Evolutionary conservation across 108 stramenopile genomes (phyloP).

Genomic region (Chaetoceros tenuissimus): DNA sequence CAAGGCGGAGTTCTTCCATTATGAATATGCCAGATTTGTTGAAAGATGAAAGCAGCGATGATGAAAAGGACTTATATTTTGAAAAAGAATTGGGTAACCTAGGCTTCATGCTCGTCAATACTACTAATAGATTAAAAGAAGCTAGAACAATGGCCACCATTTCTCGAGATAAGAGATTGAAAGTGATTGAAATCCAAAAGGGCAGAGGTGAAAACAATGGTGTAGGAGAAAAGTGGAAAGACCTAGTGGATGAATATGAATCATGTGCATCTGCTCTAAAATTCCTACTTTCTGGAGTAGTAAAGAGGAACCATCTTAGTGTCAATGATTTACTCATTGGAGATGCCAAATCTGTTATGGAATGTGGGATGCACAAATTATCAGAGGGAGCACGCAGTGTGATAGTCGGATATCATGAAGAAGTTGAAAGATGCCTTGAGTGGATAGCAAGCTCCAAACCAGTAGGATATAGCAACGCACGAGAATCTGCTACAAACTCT

Average conservation of each 20-base stretch:
- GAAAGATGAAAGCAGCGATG: conserved; percentile 14
- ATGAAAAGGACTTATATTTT: conserved; percentile 22
- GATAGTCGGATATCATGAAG: conserved; percentile 58
- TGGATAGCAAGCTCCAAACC: conserved; percentile 43
- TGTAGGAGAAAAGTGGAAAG: neutral
- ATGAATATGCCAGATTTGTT: conserved; percentile 1
- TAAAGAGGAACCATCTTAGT: conserved; percentile 87
- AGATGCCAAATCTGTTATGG: conserved; percentile 65
- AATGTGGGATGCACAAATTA: conserved; percentile 53
- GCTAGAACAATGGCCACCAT: conserved; percentile 40
- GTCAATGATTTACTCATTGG: conserved; percentile 69
- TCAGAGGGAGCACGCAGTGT: conserved; percentile 46
- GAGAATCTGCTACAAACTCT: conserved; percentile 9
- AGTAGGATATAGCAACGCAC: neutral
- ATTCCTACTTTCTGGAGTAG: conserved; percentile 60
- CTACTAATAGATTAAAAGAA: conserved; percentile 47
- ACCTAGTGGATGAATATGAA: conserved; percentile 3
- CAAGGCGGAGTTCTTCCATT: neutral
- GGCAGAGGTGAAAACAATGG: neutral
- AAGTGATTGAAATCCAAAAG: neutral
- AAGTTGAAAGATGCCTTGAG: conserved; percentile 65
- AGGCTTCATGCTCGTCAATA: conserved; percentile 53
- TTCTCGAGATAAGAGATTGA: neutral
- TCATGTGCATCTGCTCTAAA: conserved; percentile 44
- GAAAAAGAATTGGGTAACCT: conserved; percentile 45